Conservation (phyloP, 192 early-diverging fungal species). For the Coemansia aciculifera region DNA sequence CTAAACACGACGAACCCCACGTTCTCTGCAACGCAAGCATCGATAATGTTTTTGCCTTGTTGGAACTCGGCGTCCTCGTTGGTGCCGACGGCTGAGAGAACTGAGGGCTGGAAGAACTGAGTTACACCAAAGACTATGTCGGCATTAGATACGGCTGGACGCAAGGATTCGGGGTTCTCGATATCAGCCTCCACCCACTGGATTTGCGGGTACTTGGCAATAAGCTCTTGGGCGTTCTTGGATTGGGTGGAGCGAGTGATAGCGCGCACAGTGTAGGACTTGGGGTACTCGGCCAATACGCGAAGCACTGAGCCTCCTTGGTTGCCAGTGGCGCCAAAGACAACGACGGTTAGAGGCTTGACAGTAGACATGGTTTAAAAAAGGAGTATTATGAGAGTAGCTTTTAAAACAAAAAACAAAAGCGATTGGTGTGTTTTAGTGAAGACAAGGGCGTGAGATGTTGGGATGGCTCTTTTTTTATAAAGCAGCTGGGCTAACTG, state of each 20-base stretch:
- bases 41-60: conserved; percentile 20
- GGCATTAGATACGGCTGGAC: conserved; percentile 9
- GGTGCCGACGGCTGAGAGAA: not conserved
- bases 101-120: conserved; percentile 13
- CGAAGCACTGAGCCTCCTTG: conserved; percentile 31
- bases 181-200: conserved; percentile 24
- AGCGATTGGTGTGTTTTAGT: not conserved
- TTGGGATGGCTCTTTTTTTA: not conserved
- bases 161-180: not conserved
- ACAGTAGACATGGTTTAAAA: not conserved
- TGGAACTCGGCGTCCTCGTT: conserved; percentile 10
- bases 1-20: conserved; percentile 21
- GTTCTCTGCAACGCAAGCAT: conserved; percentile 10
- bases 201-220: conserved; percentile 13
- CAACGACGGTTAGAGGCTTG: conserved; percentile 14
- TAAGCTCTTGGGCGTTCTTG: conserved; percentile 3
- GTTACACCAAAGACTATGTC: conserved; percentile 30
- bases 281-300: conserved; percentile 6
- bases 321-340: conserved; percentile 31
- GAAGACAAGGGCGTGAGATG: not conserved
- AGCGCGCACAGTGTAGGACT: conserved; percentile 16
- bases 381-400: not conserved
- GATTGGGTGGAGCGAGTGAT: conserved; percentile 15
- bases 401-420: not conserved
- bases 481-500: not conserved